These are phyloP conservation scores for Colletotrichum viniferum DNA, from an alignment of 2,329 filamentous ascomycete species.

Conservation along the genomic window DNA sequence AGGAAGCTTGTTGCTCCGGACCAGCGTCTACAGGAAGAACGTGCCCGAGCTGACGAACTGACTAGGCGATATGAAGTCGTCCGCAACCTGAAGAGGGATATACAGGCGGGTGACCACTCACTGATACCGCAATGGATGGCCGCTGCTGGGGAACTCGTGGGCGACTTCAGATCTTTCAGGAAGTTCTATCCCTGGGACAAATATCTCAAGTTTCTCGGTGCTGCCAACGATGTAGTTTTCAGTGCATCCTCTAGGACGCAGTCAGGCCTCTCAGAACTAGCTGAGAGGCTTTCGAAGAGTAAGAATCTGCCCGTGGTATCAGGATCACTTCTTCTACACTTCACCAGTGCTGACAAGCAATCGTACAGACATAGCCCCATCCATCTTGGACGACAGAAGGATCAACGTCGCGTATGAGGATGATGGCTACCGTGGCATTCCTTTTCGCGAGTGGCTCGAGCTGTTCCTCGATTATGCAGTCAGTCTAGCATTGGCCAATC, in stretches of 20 bases:
- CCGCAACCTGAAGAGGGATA: conserved; percentile 44
- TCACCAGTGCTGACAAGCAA: neutral
- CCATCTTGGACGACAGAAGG: conserved; percentile 10
- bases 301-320: conserved; percentile 32
- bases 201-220: conserved; percentile 63
- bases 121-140: conserved; percentile 60
- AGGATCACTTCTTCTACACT: neutral
- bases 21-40: conserved; percentile 48
- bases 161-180: conserved; percentile 68
- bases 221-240: conserved; percentile 21
- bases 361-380: conserved; percentile 35
- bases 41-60: conserved; percentile 42
- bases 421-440: conserved; percentile 71
- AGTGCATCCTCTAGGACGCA: conserved; percentile 19
- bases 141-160: conserved; percentile 62
- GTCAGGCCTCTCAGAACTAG: conserved; percentile 45
- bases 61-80: conserved; percentile 48
- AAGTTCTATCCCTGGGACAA: conserved; percentile 72
- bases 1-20: conserved; percentile 50
- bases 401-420: conserved; percentile 40
- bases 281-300: conserved; percentile 60
- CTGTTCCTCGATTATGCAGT: conserved; percentile 89
- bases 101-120: conserved; percentile 45
- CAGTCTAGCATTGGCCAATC: conserved; percentile 70
- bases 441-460: conserved; percentile 86